These are phyloP conservation scores for Ascodesmis nigricans DNA, from an alignment of 495 filamentous ascomycete species.

Conservation along the genomic window DNA sequence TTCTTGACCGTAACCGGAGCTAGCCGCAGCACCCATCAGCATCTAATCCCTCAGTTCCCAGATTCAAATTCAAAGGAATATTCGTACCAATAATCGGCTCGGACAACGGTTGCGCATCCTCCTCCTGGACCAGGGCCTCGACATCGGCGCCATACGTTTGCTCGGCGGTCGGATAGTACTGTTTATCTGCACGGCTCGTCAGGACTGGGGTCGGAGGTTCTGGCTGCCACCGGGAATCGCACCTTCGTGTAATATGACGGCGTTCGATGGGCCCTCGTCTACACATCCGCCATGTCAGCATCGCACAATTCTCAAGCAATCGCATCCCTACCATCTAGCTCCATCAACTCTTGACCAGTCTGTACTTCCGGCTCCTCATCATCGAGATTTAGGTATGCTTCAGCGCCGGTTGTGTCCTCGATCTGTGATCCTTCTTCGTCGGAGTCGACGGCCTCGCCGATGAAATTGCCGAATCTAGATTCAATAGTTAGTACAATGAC, in stretches of 20 bases:
- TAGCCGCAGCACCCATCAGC: too few species aligned
- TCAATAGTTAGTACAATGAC: conserved; percentile 3
- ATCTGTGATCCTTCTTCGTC: conserved; percentile 55
- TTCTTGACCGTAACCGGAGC: conserved; percentile 85
- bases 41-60: too few species aligned
- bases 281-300: conserved; percentile 10
- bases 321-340: conserved; percentile 48
- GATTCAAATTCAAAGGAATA: conserved; percentile 1
- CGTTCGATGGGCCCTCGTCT: conserved; percentile 85
- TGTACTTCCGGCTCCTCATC: conserved; percentile 42
- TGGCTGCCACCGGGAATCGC: neutral
- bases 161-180: conserved; percentile 92
- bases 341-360: conserved; percentile 73
- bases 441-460: conserved; percentile 74
- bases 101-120: conserved; percentile 79
- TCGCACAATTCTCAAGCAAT: neutral
- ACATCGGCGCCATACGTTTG: conserved; percentile 88
- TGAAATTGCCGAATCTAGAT: conserved; percentile 82
- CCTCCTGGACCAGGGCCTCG: conserved; percentile 88
- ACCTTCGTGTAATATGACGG: conserved; percentile 75
- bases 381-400: conserved; percentile 63
- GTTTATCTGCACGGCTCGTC: conserved; percentile 41
- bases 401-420: conserved; percentile 40
- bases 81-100: conserved; percentile 54
- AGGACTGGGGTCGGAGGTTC: too few species aligned